These are phyloP conservation scores for Solanum virginianum DNA, from an alignment of 257 asterid genomes.

Conservation along the genomic window DNA sequence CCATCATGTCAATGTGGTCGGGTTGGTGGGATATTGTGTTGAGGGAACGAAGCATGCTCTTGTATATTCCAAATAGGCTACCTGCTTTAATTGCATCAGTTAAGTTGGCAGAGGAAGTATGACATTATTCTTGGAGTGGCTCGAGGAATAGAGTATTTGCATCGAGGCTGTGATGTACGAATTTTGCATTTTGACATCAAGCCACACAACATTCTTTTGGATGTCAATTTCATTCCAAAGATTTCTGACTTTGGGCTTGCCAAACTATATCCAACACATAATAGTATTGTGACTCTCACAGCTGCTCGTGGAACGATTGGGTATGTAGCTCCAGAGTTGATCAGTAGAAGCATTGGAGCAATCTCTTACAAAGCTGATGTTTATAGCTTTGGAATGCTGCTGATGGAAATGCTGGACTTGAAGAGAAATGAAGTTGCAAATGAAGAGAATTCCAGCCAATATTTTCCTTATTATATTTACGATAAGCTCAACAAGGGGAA, in stretches of 20 bases:
- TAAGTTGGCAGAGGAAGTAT: constrained; percentile 10
- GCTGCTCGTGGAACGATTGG: neutral
- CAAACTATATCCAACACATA: no score
- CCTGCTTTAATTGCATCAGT: constrained; percentile 22
- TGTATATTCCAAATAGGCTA: constrained; percentile 42
- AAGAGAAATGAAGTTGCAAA: neutral
- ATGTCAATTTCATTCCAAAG: no score
- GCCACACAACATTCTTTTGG: no score
- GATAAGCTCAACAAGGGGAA: no score
- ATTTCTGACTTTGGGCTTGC: no score
- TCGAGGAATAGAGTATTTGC: no score
- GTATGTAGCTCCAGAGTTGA: neutral
- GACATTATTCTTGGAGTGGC: no score
- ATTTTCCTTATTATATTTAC: neutral
- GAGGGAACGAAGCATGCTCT: constrained; percentile 29
- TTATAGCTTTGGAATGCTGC: neutral
- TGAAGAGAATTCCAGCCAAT: neutral
- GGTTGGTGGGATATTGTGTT: constrained; percentile 33
- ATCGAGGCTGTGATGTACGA: no score
- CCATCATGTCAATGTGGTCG: constrained; percentile 37
- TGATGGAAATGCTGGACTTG: neutral
- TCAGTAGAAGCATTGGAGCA: neutral
- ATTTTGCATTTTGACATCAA: no score
- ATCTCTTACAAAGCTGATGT: neutral
- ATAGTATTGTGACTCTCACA: neutral